Evolutionary conservation across 495 filamentous ascomycete genomes (phyloP).

Genomic region (Hyphodiscus hymeniophilus): DNA sequence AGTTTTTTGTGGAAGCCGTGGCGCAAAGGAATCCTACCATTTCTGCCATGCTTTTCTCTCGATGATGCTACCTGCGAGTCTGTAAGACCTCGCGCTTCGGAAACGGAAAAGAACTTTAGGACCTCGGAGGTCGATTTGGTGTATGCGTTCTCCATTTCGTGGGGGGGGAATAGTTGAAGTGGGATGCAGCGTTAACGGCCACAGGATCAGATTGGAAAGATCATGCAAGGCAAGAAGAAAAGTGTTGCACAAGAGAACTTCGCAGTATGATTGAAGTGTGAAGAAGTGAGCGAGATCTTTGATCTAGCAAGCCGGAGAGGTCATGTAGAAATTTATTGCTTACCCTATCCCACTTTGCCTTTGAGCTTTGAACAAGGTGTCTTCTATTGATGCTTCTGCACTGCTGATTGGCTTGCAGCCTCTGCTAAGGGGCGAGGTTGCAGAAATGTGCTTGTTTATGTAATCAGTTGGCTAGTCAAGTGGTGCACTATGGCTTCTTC

Average conservation of each 20-base stretch:
- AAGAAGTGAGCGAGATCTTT: slow-evolving; percentile 13
- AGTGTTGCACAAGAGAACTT: slow-evolving; percentile 19
- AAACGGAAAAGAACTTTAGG: slow-evolving; percentile 62
- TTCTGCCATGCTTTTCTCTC: slow-evolving; percentile 67
- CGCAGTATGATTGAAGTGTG: neutral
- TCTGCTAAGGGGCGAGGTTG: too few species aligned
- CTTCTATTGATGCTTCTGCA: too few species aligned
- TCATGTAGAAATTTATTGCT: too few species aligned
- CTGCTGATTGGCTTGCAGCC: too few species aligned
- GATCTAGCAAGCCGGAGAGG: too few species aligned
- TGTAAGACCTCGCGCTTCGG: slow-evolving; percentile 58
- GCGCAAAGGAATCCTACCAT: slow-evolving; percentile 53
- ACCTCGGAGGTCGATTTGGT: slow-evolving; percentile 57
- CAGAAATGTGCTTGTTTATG: neutral
- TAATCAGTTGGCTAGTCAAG: neutral
- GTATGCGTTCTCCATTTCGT: slow-evolving; percentile 74
- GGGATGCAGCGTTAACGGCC: slow-evolving; percentile 8
- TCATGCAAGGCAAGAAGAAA: slow-evolving; percentile 22
- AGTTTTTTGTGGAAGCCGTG: slow-evolving; percentile 6
- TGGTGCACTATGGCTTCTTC: too few species aligned
- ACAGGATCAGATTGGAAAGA: slow-evolving; percentile 10
- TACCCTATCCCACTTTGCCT: too few species aligned
- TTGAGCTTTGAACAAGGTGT: too few species aligned
- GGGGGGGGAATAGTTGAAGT: slow-evolving; percentile 1
- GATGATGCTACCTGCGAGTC: slow-evolving; percentile 56